These are phyloP conservation scores for Harringtonia aguacate DNA, from an alignment of 2,329 filamentous ascomycete genomes.

Conservation along the genomic window DNA sequence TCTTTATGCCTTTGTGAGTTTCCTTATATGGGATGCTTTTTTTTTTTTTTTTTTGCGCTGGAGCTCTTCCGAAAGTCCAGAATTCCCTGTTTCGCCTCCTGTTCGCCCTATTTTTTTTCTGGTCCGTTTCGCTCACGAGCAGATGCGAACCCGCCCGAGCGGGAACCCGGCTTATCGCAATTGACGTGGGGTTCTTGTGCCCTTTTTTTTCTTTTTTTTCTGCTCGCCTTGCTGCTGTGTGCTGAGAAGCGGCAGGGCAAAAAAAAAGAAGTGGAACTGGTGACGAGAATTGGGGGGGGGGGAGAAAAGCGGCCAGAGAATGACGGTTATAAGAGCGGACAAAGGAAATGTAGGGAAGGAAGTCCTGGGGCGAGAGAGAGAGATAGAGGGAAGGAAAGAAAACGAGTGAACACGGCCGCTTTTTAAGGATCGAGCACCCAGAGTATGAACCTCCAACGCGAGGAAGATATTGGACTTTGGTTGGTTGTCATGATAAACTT, in stretches of 20 bases:
- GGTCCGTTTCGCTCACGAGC: neutral
- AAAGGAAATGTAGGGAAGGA: neutral
- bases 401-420: conserved; percentile 1
- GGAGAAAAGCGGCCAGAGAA: neutral
- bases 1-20: too few species aligned
- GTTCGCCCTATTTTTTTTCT: neutral
- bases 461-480: conserved; percentile 28
- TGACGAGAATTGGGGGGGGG: too few species aligned
- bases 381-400: neutral
- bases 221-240: neutral
- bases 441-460: conserved; percentile 33
- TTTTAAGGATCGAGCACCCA: conserved; percentile 31
- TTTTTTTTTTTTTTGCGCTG: too few species aligned
- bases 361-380: neutral
- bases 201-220: neutral
- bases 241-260: neutral
- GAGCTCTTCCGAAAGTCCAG: too few species aligned
- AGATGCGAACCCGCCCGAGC: neutral
- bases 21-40: too few species aligned
- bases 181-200: conserved; percentile 16
- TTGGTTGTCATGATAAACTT: conserved; percentile 36
- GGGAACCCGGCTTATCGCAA: conserved; percentile 9
- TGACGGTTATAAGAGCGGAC: neutral
- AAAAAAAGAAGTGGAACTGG: neutral
- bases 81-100: too few species aligned